These are phyloP conservation scores for Tylopilus subfusipes DNA, from an alignment of 768 basidiomycete species.

Conservation along the genomic window DNA sequence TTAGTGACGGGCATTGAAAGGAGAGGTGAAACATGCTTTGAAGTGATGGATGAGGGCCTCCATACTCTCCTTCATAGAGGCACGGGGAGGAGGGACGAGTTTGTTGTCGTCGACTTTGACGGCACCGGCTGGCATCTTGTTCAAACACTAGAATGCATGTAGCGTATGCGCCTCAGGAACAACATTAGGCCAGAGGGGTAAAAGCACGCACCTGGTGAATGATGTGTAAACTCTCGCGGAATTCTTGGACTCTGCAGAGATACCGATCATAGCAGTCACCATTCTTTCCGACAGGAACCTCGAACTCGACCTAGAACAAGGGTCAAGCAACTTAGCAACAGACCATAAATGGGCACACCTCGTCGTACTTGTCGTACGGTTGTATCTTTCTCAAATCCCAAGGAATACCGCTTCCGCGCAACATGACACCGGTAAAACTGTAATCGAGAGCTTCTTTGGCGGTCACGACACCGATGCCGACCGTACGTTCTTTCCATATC, in stretches of 20 bases:
- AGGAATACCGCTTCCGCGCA: slow-evolving; percentile 86
- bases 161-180: neutral
- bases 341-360: slow-evolving; percentile 44
- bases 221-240: slow-evolving; percentile 91
- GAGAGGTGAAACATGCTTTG: slow-evolving; percentile 52
- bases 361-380: slow-evolving; percentile 96
- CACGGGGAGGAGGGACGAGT: slow-evolving; percentile 91
- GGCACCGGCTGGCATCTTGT: slow-evolving; percentile 93
- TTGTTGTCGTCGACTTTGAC: slow-evolving; percentile 98
- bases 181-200: too few species aligned
- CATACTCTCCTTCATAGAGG: slow-evolving; percentile 99
- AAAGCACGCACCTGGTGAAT: slow-evolving; percentile 58
- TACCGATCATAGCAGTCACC: slow-evolving; percentile 99
- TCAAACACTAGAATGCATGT: slow-evolving; percentile 66
- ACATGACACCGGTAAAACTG: slow-evolving; percentile 95
- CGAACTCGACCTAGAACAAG: slow-evolving; percentile 78
- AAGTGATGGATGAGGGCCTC: slow-evolving; percentile 98
- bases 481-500: slow-evolving; percentile 95
- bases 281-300: slow-evolving; percentile 93
- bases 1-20: neutral
- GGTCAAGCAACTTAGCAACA: neutral
- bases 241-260: slow-evolving; percentile 96
- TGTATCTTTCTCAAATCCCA: slow-evolving; percentile 93
- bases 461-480: slow-evolving; percentile 86
- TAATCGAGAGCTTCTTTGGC: slow-evolving; percentile 91